Evolutionary conservation across 2,329 filamentous ascomycete genomes (phyloP).

Genomic region (Aspergillus fijiensis): DNA sequence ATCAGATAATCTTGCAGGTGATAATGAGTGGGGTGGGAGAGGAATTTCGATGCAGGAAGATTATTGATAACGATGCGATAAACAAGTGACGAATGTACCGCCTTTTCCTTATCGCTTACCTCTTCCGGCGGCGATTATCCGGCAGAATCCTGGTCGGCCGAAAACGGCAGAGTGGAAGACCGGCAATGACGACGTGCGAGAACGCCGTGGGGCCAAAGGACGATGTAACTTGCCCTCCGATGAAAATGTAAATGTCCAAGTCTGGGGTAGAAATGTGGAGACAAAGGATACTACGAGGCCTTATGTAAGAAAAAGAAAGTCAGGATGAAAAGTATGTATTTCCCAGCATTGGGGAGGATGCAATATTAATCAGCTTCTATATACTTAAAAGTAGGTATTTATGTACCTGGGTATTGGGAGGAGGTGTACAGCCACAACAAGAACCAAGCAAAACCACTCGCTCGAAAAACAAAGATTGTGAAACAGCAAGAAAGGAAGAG

Average conservation of each 20-base stretch:
- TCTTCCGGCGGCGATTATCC: neutral
- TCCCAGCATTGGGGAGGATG: neutral
- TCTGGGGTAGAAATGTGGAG: neutral
- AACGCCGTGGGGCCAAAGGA: neutral
- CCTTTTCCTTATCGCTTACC: slow-evolving; percentile 9
- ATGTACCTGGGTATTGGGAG: slow-evolving; percentile 10
- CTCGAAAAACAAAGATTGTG: slow-evolving; percentile 2
- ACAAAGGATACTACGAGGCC: neutral
- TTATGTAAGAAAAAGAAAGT: neutral
- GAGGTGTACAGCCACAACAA: slow-evolving; percentile 1
- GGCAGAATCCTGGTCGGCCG: neutral
- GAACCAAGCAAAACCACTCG: slow-evolving; percentile 4
- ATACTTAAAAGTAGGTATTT: slow-evolving; percentile 7
- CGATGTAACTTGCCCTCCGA: neutral
- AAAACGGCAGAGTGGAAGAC: neutral
- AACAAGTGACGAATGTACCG: neutral
- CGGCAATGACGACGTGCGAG: neutral
- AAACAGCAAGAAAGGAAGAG: slow-evolving; percentile 1
- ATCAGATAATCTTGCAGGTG: too few relatives aligned
- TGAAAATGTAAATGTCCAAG: neutral
- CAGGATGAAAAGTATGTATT: neutral
- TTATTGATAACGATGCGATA: neutral
- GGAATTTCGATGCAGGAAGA: neutral
- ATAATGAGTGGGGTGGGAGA: neutral
- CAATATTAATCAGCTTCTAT: slow-evolving; percentile 12